A percentile compares a stretch with the other conserved stretches of the same genome.
Conservation (phyloP, 2,329 filamentous ascomycete genomes). For the Fusarium coicis region DNA sequence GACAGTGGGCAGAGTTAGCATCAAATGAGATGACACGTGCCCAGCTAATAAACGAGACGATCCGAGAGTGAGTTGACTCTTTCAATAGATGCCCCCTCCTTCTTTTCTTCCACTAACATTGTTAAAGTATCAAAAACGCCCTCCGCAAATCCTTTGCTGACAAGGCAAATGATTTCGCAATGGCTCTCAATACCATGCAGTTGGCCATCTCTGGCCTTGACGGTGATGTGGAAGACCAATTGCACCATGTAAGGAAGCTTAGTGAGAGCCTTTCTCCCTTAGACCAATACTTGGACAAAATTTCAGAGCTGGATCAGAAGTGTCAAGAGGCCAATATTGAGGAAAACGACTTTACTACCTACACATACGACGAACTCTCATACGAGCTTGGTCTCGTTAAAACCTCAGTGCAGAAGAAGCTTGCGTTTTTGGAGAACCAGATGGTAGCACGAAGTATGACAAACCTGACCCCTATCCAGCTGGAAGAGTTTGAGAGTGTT, state of each 20-base stretch:
- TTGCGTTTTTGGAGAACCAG: constrained; percentile 97
- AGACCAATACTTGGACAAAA: constrained; percentile 90
- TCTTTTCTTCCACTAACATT: constrained; percentile 43
- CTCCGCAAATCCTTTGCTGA: constrained; percentile 93
- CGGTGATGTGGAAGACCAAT: constrained; percentile 94
- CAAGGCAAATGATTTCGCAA: constrained; percentile 97
- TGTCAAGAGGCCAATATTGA: constrained; percentile 98
- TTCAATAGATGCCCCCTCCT: not conserved
- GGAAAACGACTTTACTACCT: constrained; percentile 99
- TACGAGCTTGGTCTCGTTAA: constrained; percentile 95
- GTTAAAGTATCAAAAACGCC: constrained; percentile 85
- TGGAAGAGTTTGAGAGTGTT: constrained; percentile 98
- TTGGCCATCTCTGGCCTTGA: constrained; percentile 96
- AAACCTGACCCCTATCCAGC: constrained; percentile 95
- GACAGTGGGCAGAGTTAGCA: constrained; percentile 82
- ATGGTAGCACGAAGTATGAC: constrained; percentile 99
- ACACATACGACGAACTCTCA: constrained; percentile 94
- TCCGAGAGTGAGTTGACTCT: constrained; percentile 76
- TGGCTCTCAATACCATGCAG: constrained; percentile 94
- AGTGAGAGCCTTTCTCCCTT: constrained; percentile 87
- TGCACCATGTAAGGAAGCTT: constrained; percentile 85
- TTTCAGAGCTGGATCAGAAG: constrained; percentile 85
- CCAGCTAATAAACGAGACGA: constrained; percentile 97
- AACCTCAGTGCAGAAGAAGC: constrained; percentile 93
- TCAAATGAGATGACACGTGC: constrained; percentile 88